Percentiles rank a stretch among this genome's conserved stretches.
Conservation (phyloP, 129 eudicot genomes). For the Daucus carota region DH1_v3.0 NC_030382.2:56403501-56404000, state of each 20-base stretch:
- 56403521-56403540: background rate
- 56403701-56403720: background rate
- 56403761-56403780: conserved; percentile 10
- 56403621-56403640: background rate
- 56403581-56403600: background rate
- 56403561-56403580: conserved; percentile 20
- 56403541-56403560: conserved; percentile 18
- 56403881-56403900: conserved; percentile 49
- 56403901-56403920: conserved; percentile 25
- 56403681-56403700: background rate
- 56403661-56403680: conserved; percentile 10
- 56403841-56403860: conserved; percentile 4
- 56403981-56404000: background rate
- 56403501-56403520: background rate
- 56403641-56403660: background rate
- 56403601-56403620: background rate
- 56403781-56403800: conserved; percentile 4
- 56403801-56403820: background rate
- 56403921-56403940: conserved; percentile 10
- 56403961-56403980: conserved; percentile 3
- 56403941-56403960: background rate
- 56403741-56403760: conserved; percentile 5
- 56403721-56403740: background rate
- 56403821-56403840: conserved; percentile 5
- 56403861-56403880: conserved; percentile 26